Base-by-base conservation (phyloP, 2,329 filamentous ascomycete genomes). In the Aspergillus niger region DNA sequence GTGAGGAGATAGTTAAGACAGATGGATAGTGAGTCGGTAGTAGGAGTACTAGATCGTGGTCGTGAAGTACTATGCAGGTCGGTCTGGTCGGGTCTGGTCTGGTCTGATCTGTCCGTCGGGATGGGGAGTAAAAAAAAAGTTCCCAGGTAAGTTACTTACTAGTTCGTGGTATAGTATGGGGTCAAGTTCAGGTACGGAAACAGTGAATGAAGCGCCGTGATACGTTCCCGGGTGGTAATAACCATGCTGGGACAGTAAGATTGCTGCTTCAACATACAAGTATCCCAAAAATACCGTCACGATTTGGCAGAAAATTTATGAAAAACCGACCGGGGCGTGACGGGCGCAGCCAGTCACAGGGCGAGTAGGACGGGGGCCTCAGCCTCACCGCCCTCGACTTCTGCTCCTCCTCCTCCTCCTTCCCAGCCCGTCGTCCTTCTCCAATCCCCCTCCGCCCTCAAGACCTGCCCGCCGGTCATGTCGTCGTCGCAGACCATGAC, bases 401-500 rank as follows among this genome's bases (percentile, higher is more conserved):
- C 63, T 63, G 60, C 66, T 57, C 55, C 39, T 48, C 44, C 54
- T 41, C 59, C 26, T 58, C 43, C 41, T 60, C 54, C 60, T 57
- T 63, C 61, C 57, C 55, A 60, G 51, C 50, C 58, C 55, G 60
- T 62, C 55, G 49, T 60, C 55, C 58, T 61, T 60, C 49, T 61
- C 62, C 57, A 43, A 58, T 57, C 54, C 56, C 55, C 55, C 65
- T 36, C 32, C 32, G 32, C 32, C 57, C 61, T 58, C 63, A 62
- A 60, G 60, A 65, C 64, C 69, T 68, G 61, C 55, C 67, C 71
- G 72, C 70, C 70, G 76, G 74, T 74, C 75, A 78, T 79, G 77
- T 78, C 76, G 74, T 76, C 73, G 68, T 79, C 76, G 72, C 76
- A 78, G 75, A 78, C 76, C 75, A 77, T 79, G 77, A 78, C 76